phyloP scores from a whole-genome alignment of 805 yeast species.

The Kuraishia capsulata region DNA sequence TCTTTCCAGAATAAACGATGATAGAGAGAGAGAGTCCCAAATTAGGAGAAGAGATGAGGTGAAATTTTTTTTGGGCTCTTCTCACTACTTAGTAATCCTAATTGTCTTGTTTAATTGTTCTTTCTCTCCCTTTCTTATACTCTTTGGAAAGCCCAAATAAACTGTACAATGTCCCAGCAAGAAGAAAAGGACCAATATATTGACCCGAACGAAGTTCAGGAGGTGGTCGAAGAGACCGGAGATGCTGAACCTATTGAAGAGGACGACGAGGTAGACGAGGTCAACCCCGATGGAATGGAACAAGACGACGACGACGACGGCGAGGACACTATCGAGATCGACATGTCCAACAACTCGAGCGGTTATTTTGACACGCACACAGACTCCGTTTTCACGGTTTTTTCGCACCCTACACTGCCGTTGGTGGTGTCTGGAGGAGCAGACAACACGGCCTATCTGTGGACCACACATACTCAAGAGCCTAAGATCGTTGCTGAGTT shows the following conservation, averaged over 20 bases:
- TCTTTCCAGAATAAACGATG: no score
- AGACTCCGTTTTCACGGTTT: constrained; percentile 80
- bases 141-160: no score
- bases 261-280: constrained; percentile 32
- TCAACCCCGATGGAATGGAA: constrained; percentile 24
- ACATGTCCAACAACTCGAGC: constrained; percentile 82
- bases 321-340: constrained; percentile 58
- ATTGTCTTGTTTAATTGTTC: no score
- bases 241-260: constrained; percentile 24
- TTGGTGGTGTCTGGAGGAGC: constrained; percentile 92
- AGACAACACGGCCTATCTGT: constrained; percentile 78
- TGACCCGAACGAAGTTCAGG: constrained; percentile 31
- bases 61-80: no score
- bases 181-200: constrained; percentile 10
- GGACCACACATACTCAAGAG: constrained; percentile 88
- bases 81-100: no score
- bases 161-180: constrained; percentile 13
- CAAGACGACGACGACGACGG: no score
- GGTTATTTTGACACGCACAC: constrained; percentile 83
- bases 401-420: constrained; percentile 78
- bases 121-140: no score
- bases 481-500: constrained; percentile 72
- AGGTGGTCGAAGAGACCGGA: constrained; percentile 17
- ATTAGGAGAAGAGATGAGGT: no score
- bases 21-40: no score